Percentiles rank a stretch among this genome's conserved stretches.
Evolutionary conservation across 345 rosid species (phyloP).

Genomic region (Hypericum perforatum): DNA sequence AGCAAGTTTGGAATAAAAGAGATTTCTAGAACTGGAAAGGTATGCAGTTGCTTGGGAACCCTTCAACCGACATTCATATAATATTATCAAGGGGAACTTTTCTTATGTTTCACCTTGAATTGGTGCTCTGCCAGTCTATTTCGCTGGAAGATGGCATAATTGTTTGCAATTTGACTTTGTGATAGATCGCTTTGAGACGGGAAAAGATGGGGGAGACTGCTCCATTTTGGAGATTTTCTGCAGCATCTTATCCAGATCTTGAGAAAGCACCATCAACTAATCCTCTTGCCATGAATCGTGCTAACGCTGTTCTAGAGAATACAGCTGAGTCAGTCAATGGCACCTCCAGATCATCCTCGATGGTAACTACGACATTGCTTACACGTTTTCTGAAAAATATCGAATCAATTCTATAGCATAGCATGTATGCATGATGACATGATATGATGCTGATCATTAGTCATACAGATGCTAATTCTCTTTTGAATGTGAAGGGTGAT

Average conservation of each 20-base stretch:
- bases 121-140: neutral
- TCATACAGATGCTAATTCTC: neutral
- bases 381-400: neutral
- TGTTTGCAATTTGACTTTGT: constrained; percentile 6
- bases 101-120: neutral
- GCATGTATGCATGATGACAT: neutral
- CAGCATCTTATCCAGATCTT: constrained; percentile 55
- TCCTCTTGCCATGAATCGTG: constrained; percentile 9
- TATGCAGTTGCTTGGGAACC: neutral
- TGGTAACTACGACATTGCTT: constrained; percentile 23
- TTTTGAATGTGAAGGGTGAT: neutral
- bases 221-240: constrained; percentile 73
- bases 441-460: too few species aligned
- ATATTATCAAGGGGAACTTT: too few species aligned
- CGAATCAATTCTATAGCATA: neutral
- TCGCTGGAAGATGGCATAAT: neutral
- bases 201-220: constrained; percentile 80
- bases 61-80: too few species aligned
- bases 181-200: constrained; percentile 72
- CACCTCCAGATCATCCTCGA: constrained; percentile 25
- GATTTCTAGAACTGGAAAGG: constrained; percentile 5
- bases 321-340: constrained; percentile 20
- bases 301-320: constrained; percentile 11
- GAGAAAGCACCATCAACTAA: constrained; percentile 18
- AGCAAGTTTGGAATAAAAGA: constrained; percentile 2